phyloP scores from a whole-genome alignment of 306 rosid genomes.

The Fragaria nilgerrensis region DNA sequence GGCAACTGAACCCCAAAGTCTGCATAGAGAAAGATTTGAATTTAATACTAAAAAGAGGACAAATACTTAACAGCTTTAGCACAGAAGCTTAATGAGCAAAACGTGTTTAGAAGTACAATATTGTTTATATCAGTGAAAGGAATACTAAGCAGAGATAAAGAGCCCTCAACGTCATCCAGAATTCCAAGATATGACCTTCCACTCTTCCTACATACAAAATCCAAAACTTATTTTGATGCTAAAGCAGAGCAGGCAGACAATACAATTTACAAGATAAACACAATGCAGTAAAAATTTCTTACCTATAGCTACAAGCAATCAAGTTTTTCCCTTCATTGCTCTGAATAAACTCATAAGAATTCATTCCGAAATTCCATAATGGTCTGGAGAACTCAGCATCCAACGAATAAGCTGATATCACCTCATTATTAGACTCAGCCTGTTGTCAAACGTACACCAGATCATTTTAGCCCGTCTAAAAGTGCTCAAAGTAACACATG shows the following conservation, averaged over 20 bases:
- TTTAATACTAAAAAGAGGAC: constrained; percentile 9
- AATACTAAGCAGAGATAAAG: constrained; percentile 57
- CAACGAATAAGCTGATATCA: constrained; percentile 57
- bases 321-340: constrained; percentile 36
- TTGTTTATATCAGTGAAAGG: constrained; percentile 82
- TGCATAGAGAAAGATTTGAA: constrained; percentile 38
- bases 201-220: constrained; percentile 54
- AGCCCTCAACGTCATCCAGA: constrained; percentile 57
- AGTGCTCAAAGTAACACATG: constrained; percentile 11
- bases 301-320: constrained; percentile 92
- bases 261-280: constrained; percentile 1
- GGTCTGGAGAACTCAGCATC: constrained; percentile 88
- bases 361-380: constrained; percentile 68
- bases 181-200: constrained; percentile 88
- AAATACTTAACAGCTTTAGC: constrained; percentile 12
- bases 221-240: constrained; percentile 8
- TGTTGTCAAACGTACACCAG: constrained; percentile 32
- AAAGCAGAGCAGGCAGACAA: not conserved
- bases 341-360: constrained; percentile 71
- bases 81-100: constrained; percentile 13
- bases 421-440: constrained; percentile 78
- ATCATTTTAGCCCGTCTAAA: constrained; percentile 5
- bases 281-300: not conserved
- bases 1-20: constrained; percentile 51
- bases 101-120: constrained; percentile 51